Percentiles rank a stretch among this genome's conserved stretches.
Conservation (phyloP, 306 rosid genomes). For the Prunus mira region DNA sequence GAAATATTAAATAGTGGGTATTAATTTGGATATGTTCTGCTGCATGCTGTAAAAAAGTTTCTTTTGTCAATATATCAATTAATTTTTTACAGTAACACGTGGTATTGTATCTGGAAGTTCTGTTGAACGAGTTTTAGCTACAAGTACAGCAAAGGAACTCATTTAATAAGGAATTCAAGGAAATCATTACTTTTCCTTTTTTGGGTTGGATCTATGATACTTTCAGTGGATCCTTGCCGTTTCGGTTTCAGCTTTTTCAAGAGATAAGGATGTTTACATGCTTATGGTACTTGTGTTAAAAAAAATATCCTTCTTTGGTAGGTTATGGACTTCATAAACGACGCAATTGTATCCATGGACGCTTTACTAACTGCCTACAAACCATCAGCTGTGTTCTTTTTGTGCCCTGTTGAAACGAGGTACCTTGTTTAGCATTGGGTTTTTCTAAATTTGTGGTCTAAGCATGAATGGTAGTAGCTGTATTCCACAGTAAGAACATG, state of each 20-base stretch:
- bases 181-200: background rate
- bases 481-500: background rate
- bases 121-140: background rate
- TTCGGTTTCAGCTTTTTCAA: background rate
- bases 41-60: background rate
- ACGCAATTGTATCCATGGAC: conserved; percentile 80
- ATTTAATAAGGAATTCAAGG: background rate
- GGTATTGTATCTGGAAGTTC: background rate
- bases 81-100: background rate
- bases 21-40: background rate
- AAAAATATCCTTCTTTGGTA: conserved; percentile 27
- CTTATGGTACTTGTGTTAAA: conserved; percentile 1
- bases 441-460: background rate
- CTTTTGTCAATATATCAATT: background rate
- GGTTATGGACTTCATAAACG: conserved; percentile 96
- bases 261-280: background rate
- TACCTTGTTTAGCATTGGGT: conserved; percentile 20
- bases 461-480: background rate
- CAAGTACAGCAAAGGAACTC: background rate
- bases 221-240: background rate
- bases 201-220: background rate
- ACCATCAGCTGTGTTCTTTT: conserved; percentile 72
- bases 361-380: conserved; percentile 62
- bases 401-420: conserved; percentile 79
- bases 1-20: background rate